Base-by-base conservation (phyloP, 441 rosid species). In the Metrosideros polymorpha region DNA sequence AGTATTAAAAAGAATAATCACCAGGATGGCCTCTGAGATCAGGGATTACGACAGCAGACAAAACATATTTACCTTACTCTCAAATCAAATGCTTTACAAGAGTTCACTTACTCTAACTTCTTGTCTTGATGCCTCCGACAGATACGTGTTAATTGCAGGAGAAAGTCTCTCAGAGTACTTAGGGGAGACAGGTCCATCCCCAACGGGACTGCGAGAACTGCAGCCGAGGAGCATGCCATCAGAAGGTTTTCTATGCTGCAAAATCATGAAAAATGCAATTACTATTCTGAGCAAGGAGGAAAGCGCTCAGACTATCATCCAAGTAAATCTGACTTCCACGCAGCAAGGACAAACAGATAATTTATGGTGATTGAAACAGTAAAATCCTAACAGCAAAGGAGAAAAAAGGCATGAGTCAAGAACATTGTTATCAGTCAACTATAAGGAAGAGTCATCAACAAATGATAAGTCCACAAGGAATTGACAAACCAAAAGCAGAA, bases 111-210 rank as follows among this genome's bases (percentile, higher is more conserved):
- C 99, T 91, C 98, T 94, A 88, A 98, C 97, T 95, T 98, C 99
- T 90, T 98, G 99, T 54, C 99, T 93, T 84, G 99, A 96, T 82
- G 99, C 99, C 94, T 98, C 99, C 83, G 99, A 97, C 83, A 98
- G 93, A 90, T 98, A 97, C 87, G 92, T 95, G 88, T 95, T 97
- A 89, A 97, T 93, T 83, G 98, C 96, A 89, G 99, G 99, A 92
- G 99, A 97, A 86, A 98, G 99, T 92, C 94, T 94, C 88, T 98
- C 99, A 14, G 99, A 96, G 91, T 98, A 98, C 92, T 96, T 97
- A 24, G 99, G 99, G 57, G 99, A 98, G 88, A 96, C 91, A 90
- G 95, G 94, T 87, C 93, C 99, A 85, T 97, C 99, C 51, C 92
- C 94, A 86, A 92, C 93, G 82, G 98, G 96, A 86, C 98, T 95